A percentile compares a stretch with the other conserved stretches of the same genome.
Conservation (phyloP, 306 rosid genomes). For the Malus orientalis region DNA sequence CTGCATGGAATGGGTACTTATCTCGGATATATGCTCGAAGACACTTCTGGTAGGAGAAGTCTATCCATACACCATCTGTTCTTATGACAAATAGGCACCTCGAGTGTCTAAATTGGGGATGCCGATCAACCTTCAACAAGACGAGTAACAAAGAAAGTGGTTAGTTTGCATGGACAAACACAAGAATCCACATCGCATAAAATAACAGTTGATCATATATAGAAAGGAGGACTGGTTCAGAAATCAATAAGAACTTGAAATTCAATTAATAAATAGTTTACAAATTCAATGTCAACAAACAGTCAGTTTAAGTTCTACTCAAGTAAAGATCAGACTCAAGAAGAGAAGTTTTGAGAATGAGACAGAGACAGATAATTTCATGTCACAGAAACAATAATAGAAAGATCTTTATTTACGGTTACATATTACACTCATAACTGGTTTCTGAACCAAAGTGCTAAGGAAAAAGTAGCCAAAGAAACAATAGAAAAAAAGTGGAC, state of each 20-base stretch:
- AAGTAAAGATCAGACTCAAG: too few relatives aligned
- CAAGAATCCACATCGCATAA: too few relatives aligned
- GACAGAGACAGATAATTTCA: background rate
- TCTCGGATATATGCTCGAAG: slow-evolving; percentile 61
- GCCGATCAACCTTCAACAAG: slow-evolving; percentile 63
- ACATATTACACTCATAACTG: background rate
- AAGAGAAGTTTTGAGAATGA: background rate
- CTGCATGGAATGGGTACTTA: slow-evolving; percentile 74
- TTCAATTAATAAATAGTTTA: too few relatives aligned
- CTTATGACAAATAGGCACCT: slow-evolving; percentile 86
- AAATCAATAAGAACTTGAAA: too few relatives aligned
- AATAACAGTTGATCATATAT: background rate
- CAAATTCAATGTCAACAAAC: too few relatives aligned
- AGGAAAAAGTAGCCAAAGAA: background rate
- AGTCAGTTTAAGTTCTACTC: too few relatives aligned
- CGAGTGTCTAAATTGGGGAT: slow-evolving; percentile 61
- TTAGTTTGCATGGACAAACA: background rate
- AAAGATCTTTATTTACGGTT: background rate
- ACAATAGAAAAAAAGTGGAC: background rate
- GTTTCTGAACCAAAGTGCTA: background rate
- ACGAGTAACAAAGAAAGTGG: background rate
- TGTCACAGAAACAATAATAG: background rate
- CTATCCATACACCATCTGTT: slow-evolving; percentile 85
- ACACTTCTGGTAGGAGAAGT: slow-evolving; percentile 75
- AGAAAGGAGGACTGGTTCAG: too few relatives aligned